phyloP scores from a whole-genome alignment of 2,329 filamentous ascomycete species.

The Monilinia polystroma region DNA sequence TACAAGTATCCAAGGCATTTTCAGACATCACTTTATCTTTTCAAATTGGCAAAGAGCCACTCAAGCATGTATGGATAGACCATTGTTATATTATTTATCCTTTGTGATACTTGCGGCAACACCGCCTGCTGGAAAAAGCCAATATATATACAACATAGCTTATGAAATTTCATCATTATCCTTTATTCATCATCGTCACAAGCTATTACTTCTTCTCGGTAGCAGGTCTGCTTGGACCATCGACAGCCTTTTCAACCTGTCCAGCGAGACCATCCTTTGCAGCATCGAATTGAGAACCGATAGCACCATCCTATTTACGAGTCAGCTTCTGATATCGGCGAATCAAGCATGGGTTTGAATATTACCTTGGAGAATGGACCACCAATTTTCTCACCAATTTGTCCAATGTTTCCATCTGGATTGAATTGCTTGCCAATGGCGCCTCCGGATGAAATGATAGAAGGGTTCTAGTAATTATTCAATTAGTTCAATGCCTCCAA shows the following conservation, averaged over 20 bases:
- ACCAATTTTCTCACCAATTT: conserved; percentile 12
- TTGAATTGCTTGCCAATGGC: conserved; percentile 15
- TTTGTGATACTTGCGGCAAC: neutral
- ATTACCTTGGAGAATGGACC: conserved; percentile 16
- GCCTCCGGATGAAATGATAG: neutral
- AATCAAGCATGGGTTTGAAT: neutral
- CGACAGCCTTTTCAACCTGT: conserved; percentile 15
- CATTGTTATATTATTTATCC: neutral
- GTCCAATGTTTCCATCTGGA: conserved; percentile 11
- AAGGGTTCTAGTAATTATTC: neutral
- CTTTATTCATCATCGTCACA: neutral
- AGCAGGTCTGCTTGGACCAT: conserved; percentile 18
- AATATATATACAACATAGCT: neutral
- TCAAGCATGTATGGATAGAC: neutral
- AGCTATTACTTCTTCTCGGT: conserved; percentile 8
- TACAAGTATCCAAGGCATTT: neutral
- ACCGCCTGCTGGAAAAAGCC: neutral
- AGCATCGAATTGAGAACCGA: conserved; percentile 11
- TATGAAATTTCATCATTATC: neutral
- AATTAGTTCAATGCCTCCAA: neutral
- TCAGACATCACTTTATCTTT: neutral
- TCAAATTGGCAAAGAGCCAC: neutral
- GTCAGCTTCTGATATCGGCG: neutral
- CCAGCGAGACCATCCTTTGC: conserved; percentile 14
- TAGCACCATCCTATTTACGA: neutral